Conservation (phyloP, 176 grass and related monocot genomes). For the Chloris gayana region DNA sequence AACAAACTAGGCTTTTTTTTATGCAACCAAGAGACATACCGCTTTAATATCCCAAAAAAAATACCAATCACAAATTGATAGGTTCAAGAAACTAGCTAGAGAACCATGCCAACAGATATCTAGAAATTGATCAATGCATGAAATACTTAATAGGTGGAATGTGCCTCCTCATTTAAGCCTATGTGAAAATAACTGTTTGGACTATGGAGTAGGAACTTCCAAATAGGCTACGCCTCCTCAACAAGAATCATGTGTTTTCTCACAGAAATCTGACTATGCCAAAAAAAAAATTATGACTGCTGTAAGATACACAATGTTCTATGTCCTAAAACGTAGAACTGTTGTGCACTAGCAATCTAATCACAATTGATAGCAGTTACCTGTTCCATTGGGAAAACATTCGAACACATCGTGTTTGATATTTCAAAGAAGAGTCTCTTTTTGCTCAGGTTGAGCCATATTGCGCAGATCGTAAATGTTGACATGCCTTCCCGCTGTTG, state of each 20-base stretch:
- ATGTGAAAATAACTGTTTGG: background rate
- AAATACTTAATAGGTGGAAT: background rate
- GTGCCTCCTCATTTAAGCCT: background rate
- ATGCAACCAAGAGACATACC: background rate
- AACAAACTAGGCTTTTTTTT: background rate
- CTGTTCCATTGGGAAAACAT: slow-evolving; percentile 95
- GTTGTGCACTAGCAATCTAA: slow-evolving; percentile 5
- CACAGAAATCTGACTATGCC: background rate
- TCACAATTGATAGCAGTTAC: slow-evolving; percentile 45
- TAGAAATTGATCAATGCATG: background rate
- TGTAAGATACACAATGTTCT: slow-evolving; percentile 1
- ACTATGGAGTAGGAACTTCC: background rate
- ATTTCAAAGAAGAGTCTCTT: slow-evolving; percentile 90
- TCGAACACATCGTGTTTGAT: slow-evolving; percentile 96
- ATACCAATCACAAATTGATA: slow-evolving; percentile 13
- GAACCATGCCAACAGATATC: background rate
- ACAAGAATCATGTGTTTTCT: background rate
- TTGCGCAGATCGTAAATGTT: slow-evolving; percentile 96
- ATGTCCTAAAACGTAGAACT: slow-evolving; percentile 7
- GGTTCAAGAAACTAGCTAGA: background rate
- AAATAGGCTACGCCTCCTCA: background rate
- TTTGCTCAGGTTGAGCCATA: slow-evolving; percentile 98
- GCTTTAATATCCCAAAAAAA: background rate
- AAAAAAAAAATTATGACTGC: background rate
- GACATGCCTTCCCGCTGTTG: slow-evolving; percentile 91